Conservation (phyloP, 495 filamentous ascomycete species). For the Lichina pygmaea region DNA sequence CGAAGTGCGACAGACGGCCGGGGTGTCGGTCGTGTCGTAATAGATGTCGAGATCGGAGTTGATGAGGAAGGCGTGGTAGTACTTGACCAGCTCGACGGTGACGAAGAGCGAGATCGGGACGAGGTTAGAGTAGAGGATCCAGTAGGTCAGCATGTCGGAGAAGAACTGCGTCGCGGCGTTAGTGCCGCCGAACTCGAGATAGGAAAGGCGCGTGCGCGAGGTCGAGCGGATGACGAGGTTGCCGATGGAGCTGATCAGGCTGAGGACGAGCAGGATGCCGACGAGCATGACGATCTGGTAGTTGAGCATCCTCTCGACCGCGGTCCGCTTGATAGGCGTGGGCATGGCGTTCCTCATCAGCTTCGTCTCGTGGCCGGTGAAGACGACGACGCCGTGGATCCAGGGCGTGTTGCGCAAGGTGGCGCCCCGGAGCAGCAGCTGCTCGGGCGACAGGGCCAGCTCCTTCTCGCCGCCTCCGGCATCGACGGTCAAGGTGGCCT, state of each 20-base stretch:
- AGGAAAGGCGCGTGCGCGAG: conserved; percentile 28
- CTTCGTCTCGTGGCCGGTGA: conserved; percentile 97
- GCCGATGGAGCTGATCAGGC: conserved; percentile 70
- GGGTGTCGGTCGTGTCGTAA: conserved; percentile 83
- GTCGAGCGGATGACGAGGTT: conserved; percentile 57
- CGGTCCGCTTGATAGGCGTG: conserved; percentile 89
- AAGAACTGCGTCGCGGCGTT: conserved; percentile 59
- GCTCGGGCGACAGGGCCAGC: conserved; percentile 51
- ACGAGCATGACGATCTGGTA: conserved; percentile 77
- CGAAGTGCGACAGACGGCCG: conserved; percentile 84
- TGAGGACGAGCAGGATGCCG: conserved; percentile 55
- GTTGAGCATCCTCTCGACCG: conserved; percentile 82
- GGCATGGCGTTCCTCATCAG: conserved; percentile 97
- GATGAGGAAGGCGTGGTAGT: conserved; percentile 89
- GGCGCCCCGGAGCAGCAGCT: conserved; percentile 74
- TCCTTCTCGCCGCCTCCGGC: conserved; percentile 92
- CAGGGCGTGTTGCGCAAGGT: conserved; percentile 92
- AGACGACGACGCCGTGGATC: conserved; percentile 91
- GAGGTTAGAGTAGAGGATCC: conserved; percentile 93
- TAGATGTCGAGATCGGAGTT: conserved; percentile 96
- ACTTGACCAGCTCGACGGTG: conserved; percentile 93
- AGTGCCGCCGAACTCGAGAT: conserved; percentile 34
- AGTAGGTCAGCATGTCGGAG: conserved; percentile 89
- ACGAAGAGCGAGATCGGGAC: conserved; percentile 97
- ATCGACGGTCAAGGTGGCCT: conserved; percentile 83